phyloP scores from a whole-genome alignment of 768 basidiomycete genomes.

The Pleurotus sapidus region DNA sequence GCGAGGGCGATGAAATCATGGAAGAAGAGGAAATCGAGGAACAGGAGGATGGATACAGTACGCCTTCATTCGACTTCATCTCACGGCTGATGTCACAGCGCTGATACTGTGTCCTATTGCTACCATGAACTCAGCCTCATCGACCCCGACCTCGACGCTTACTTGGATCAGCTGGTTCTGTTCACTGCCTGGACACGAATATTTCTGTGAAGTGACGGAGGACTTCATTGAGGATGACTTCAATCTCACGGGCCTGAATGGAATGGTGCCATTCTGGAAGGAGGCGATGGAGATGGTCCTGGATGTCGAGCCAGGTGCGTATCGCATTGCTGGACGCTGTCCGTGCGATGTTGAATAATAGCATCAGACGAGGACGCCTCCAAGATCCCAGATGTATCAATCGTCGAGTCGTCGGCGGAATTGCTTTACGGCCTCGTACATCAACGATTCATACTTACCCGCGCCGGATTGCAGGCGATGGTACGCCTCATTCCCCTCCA shows the following conservation, averaged over 20 bases:
- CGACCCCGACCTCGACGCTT: slow-evolving; percentile 85
- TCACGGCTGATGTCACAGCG: background rate
- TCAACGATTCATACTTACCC: slow-evolving; percentile 95
- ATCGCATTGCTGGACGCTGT: slow-evolving; percentile 15
- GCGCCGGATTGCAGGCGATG: slow-evolving; percentile 93
- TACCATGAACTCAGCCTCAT: slow-evolving; percentile 58
- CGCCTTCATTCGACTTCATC: slow-evolving; percentile 32
- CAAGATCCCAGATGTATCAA: slow-evolving; percentile 98
- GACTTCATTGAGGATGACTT: slow-evolving; percentile 99
- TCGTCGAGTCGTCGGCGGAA: slow-evolving; percentile 97
- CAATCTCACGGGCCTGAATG: slow-evolving; percentile 94
- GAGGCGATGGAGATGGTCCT: slow-evolving; percentile 99
- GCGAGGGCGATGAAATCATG: slow-evolving; percentile 76
- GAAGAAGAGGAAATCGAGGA: slow-evolving; percentile 65
- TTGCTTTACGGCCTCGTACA: slow-evolving; percentile 97
- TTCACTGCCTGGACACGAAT: slow-evolving; percentile 92
- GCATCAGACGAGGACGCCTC: slow-evolving; percentile 82
- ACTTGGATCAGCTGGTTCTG: slow-evolving; percentile 99
- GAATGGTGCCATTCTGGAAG: slow-evolving; percentile 99
- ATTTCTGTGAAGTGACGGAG: slow-evolving; percentile 97
- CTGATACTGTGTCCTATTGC: slow-evolving; percentile 10
- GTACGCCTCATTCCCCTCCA: slow-evolving; percentile 40
- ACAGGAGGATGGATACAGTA: slow-evolving; percentile 77
- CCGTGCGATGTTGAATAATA: slow-evolving; percentile 8
- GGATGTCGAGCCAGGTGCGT: slow-evolving; percentile 95